Base-by-base conservation (phyloP, 441 rosid species). In the Caryocar brasiliense region DNA sequence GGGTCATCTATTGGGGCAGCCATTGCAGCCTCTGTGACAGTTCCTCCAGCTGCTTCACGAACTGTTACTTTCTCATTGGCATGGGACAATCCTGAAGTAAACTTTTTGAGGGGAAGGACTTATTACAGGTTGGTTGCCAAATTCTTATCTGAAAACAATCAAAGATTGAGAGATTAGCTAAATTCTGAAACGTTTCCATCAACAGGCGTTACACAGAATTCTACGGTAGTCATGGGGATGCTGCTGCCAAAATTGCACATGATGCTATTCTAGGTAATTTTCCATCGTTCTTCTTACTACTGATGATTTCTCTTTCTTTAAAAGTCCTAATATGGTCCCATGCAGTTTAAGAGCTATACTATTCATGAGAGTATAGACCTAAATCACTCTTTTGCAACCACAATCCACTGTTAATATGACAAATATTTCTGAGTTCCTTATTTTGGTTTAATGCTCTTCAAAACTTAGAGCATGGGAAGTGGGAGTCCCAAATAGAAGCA, bases 1-100 rank as follows among this genome's bases (percentile, higher is more conserved):
- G 91, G 93, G 45, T 83, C 98, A 46, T 85, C 91, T 2, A 83
- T 85, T 1, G 96, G 96, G 57, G 96, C 98, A 51, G 95, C 96
- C 28, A 72, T 91, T 56, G 85, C 93, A 43, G 91, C 96, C 20
- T 70, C 98, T 23, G 73, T 67, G 55, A 81, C 48, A 29, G 59
- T 87, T 54, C 79, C 77, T 25, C 66, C 83, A 5, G 76, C 59
- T 61, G 63, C 74, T 34, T 54, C 59, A 25, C 67, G 82, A 15
- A 54, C 65, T 5, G 75, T 83, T 45, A 82, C 82, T 33, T 91
- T 91, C 74, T 82, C 96, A 25, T 63, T 87, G 74, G 73, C 95
- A 37, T 91, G 96, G 96, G 96, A 87, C 78, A 82, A 93, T 60
- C 96, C 98, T 34, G 87, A 85, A 71, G 77, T 70, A 36, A 70